Evolutionary conservation across 495 filamentous ascomycete genomes (phyloP).

Genomic region (Neurospora sp.): DNA sequence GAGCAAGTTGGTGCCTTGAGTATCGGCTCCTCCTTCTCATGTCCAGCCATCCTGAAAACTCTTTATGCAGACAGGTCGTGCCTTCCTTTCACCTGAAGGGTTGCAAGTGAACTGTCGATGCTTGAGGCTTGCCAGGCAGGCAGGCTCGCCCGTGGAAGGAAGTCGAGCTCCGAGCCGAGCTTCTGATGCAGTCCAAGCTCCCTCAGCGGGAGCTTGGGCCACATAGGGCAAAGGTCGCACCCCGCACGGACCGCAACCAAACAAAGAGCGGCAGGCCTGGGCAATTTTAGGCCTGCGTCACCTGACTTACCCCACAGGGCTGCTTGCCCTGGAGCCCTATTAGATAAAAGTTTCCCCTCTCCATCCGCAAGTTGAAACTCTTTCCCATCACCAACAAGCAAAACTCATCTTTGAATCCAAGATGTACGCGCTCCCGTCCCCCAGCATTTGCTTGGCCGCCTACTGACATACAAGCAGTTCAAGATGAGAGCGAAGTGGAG

Average conservation of each 20-base stretch:
- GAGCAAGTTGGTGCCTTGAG: background rate
- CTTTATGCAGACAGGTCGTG: background rate
- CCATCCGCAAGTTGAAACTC: slow-evolving; percentile 11
- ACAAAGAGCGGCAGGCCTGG: background rate
- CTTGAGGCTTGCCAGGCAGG: background rate
- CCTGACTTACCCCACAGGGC: slow-evolving; percentile 27
- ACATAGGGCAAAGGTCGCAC: background rate
- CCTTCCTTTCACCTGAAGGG: background rate
- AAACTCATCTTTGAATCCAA: slow-evolving; percentile 20
- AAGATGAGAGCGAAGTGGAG: slow-evolving; percentile 99
- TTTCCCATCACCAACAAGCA: slow-evolving; percentile 22
- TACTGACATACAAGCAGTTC: slow-evolving; percentile 22
- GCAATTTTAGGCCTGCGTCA: slow-evolving; percentile 9
- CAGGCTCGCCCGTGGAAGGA: background rate
- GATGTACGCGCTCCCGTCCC: slow-evolving; percentile 8
- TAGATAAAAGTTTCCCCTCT: slow-evolving; percentile 20
- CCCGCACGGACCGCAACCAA: background rate
- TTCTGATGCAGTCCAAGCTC: slow-evolving; percentile 1
- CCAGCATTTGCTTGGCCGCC: background rate
- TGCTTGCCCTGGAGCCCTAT: slow-evolving; percentile 24
- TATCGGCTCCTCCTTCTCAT: background rate
- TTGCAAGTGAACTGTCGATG: background rate
- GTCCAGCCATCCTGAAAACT: background rate
- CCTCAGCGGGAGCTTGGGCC: slow-evolving; percentile 9
- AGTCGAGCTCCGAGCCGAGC: background rate